Evolutionary conservation across 176 grass and related monocot species (phyloP).

Genomic region (bread wheat (Triticum aestivum)): IWGSC_CS_RefSeq_v2.1 NC_057798.1:516286459-516286958

Average conservation of each 20-base stretch:
- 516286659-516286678: conserved; percentile 94
- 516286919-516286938: background rate
- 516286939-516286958: background rate
- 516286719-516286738: conserved; percentile 99
- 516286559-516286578: conserved; percentile 99
- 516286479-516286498: conserved; percentile 15
- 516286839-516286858: background rate
- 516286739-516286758: conserved; percentile 97
- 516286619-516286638: conserved; percentile 17
- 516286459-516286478: conserved; percentile 31
- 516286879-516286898: background rate
- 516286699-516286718: conserved; percentile 98
- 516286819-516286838: background rate
- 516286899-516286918: background rate
- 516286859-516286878: background rate
- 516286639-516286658: conserved; percentile 13
- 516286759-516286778: conserved; percentile 47
- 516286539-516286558: conserved; percentile 98
- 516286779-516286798: background rate
- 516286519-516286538: conserved; percentile 99
- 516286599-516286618: conserved; percentile 11
- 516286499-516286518: conserved; percentile 87
- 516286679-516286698: conserved; percentile 98
- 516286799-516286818: background rate
- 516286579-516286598: conserved; percentile 52